Evolutionary conservation across 1,284 basidiomycete species (phyloP).

Genomic region (Papiliotrema terrestris): DNA sequence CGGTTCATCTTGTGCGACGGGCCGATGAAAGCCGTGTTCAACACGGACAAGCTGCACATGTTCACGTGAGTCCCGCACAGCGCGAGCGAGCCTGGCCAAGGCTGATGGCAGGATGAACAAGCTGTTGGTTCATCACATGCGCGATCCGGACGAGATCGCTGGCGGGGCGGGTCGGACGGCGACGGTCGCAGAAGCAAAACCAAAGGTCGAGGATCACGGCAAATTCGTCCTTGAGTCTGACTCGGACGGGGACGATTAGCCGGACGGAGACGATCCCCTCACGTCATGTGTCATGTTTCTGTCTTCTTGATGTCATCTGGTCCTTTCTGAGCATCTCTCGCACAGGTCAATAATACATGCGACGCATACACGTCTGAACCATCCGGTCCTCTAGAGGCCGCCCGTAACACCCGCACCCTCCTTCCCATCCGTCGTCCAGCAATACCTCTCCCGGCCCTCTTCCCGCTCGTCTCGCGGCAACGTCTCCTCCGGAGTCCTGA

Average conservation of each 20-base stretch:
- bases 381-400: no score
- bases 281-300: no score
- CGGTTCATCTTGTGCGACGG: slow-evolving; percentile 54
- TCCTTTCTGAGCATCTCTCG: not conserved
- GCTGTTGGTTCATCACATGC: slow-evolving; percentile 36
- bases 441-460: slow-evolving; percentile 55
- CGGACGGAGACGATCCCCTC: no score
- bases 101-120: slow-evolving; percentile 45
- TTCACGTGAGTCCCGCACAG: slow-evolving; percentile 38
- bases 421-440: slow-evolving; percentile 24
- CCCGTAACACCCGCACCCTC: no score
- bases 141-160: slow-evolving; percentile 39
- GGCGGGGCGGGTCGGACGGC: slow-evolving; percentile 3
- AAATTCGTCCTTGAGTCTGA: not conserved
- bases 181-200: not conserved
- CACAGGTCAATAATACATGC: no score
- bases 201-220: not conserved
- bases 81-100: not conserved
- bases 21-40: slow-evolving; percentile 49
- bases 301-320: not conserved
- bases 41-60: slow-evolving; percentile 51
- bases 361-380: no score
- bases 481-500: slow-evolving; percentile 69
- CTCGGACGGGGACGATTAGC: not conserved
- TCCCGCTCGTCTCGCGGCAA: slow-evolving; percentile 72